These are phyloP conservation scores for Fulvia fulva DNA, from an alignment of 2,329 filamentous ascomycete genomes.

Conservation along the genomic window DNA sequence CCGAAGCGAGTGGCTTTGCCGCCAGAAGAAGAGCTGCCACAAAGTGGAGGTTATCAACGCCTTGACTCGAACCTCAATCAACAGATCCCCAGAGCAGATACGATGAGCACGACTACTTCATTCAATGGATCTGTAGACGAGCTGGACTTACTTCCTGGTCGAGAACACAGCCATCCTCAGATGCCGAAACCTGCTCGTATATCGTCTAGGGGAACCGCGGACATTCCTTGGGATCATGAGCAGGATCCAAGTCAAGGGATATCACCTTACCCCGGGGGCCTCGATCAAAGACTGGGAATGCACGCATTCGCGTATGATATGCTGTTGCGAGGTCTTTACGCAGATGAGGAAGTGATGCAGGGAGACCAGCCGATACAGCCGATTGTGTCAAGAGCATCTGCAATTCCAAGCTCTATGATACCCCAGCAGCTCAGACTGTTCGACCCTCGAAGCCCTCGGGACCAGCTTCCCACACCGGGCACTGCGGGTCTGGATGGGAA, in stretches of 20 bases:
- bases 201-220: slow-evolving; percentile 10
- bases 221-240: slow-evolving; percentile 12
- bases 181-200: slow-evolving; percentile 15
- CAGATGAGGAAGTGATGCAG: slow-evolving; percentile 26
- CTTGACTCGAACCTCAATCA: slow-evolving; percentile 19
- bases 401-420: slow-evolving; percentile 20
- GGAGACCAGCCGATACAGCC: slow-evolving; percentile 2
- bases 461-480: slow-evolving; percentile 6
- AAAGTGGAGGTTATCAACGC: slow-evolving; percentile 26
- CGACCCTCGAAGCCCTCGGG: slow-evolving; percentile 26
- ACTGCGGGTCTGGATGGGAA: not conserved
- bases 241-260: not conserved
- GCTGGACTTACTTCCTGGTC: slow-evolving; percentile 16
- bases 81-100: slow-evolving; percentile 4
- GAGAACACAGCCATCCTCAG: slow-evolving; percentile 14
- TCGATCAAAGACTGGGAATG: slow-evolving; percentile 29
- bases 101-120: slow-evolving; percentile 21
- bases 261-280: slow-evolving; percentile 19
- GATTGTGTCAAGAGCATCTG: slow-evolving; percentile 3
- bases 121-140: slow-evolving; percentile 31
- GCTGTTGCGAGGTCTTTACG: slow-evolving; percentile 32
- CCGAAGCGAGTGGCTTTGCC: slow-evolving; percentile 17
- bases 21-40: slow-evolving; percentile 13
- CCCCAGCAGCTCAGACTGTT: slow-evolving; percentile 20
- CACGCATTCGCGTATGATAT: slow-evolving; percentile 34